Evolutionary conservation across 768 basidiomycete genomes (phyloP).

Genomic region (Boletus rubropictus): DNA sequence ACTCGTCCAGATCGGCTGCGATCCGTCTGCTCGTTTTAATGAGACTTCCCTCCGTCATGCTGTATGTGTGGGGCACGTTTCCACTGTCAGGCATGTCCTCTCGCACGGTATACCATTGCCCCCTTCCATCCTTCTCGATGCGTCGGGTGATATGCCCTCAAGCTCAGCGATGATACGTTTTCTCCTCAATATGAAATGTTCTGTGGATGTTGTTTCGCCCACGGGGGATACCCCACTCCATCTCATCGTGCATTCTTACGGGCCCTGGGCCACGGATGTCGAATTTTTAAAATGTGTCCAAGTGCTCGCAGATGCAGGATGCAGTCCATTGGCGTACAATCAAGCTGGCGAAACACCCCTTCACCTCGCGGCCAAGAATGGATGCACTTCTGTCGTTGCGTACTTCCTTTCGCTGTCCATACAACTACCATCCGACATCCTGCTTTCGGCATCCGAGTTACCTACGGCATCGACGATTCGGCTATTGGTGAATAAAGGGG

Average conservation of each 20-base stretch:
- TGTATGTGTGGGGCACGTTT: slow-evolving; percentile 4
- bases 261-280: not conserved
- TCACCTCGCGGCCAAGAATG: not conserved
- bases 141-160: not conserved
- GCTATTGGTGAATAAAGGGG: not conserved
- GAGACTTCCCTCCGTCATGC: not conserved
- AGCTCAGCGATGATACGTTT: slow-evolving; percentile 1
- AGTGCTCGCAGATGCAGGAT: slow-evolving; percentile 8
- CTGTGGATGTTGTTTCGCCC: not conserved
- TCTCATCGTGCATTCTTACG: not conserved
- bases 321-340: not conserved
- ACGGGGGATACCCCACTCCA: slow-evolving; percentile 6
- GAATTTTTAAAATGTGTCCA: not conserved
- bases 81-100: slow-evolving; percentile 1
- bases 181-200: not conserved
- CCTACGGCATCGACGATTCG: not conserved
- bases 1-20: slow-evolving; percentile 2
- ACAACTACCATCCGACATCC: not conserved
- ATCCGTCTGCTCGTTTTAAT: not conserved
- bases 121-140: slow-evolving; percentile 3
- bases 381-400: not conserved
- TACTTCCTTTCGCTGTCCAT: not conserved
- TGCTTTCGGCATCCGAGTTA: not conserved
- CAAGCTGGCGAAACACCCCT: not conserved
- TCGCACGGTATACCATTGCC: not conserved